Evolutionary conservation across 768 basidiomycete species (phyloP), one percentile per base, ranked within the genome.

Genomic region (Pleurotus eryngii): DNA sequence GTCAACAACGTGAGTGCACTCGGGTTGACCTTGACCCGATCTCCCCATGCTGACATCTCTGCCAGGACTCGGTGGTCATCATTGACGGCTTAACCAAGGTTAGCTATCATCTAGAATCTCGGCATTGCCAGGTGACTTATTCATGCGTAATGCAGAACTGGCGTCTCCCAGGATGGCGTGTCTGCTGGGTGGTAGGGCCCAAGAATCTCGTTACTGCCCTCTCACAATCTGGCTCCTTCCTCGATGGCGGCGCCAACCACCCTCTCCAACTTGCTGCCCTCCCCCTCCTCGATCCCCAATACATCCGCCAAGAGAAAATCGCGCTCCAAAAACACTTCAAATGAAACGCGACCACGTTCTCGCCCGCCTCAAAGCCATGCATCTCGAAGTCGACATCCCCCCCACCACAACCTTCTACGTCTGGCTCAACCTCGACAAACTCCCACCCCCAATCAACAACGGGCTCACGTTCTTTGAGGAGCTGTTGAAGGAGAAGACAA

Each of bases 381-480:
- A 85, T 45, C 78, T 97, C 20, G 84, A 89, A 49, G 90, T 97
- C 46, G 76, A 82, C 46, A 72, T 90, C 55, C 87, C 89, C 42
- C 93, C 92, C 5, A 76, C 75, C 17, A 85, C 86, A 56, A 97
- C 95, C 2, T 98, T 97, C 74, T 97, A 98, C 72, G 85, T 97
- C 68, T 97, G 95, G 94, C 81, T 95, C 58, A 90, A 91, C 73
- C 78, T 96, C 18, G 87, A 87, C 68, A 78, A 77, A 56, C 80
- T 97, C 47, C 89, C 92, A 7, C 63, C 83, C 4, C 95, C 95
- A 5, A 68, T 97, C 45, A 92, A 94, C 74, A 92, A 92, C 65
- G 95, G 95, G 17, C 74, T 97, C 83, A 92, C 90, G 4, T 96
- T 98, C 83, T 98, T 98, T 67, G 94, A 96, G 66, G 94, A 95